Base-by-base conservation (phyloP, 1,284 basidiomycete species). In the Ustilago lituana region DNA sequence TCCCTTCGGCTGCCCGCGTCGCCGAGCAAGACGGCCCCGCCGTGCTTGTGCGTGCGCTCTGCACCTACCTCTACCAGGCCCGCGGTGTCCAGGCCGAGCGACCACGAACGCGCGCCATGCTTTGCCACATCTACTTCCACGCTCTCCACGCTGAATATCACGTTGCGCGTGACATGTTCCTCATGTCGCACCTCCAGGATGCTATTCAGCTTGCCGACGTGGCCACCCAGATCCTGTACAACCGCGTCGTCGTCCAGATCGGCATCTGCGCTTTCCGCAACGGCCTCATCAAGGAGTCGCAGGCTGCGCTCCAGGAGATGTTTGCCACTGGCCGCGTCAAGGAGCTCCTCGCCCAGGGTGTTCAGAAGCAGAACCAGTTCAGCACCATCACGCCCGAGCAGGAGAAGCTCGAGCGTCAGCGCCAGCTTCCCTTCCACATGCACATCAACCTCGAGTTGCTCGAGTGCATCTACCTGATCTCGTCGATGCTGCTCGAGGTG, bases 181-280 rank as follows among this genome's bases (percentile, higher is more conserved):
- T 98, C 71, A 98, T 98, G 96, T 97, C 93, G 12, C 96, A 98
- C 83, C 87, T 98, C 43, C 95, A 98, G 83, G 95, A 98, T 83
- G 91, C 92, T 1, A 91, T 98, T 76, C 90, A 93, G 81, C 91
- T 92, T 38, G 93, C 95, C 65, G 96, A 98, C 79, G 94, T 98
- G 52, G 90, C 90, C 20, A 98, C 96, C 0, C 96, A 99, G 85
- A 98, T 98, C 78, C 86, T 98, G 43, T 98, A 96, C 86, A 98
- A 99, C 84, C 91, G 96, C 38, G 93, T 94, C 9, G 89, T 98
- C 48, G 95, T 98, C 40, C 96, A 98, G 83, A 89, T 99, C 55
- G 96, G 96, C 39, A 87, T 98, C 26, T 94, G 93, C 73, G 96
- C 96, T 3, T 99, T 98, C 89, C 89, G 96, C 49, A 89, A 89